phyloP scores from a whole-genome alignment of 176 grass and related monocot genomes.

The Neostapfia colusana region DNA sequence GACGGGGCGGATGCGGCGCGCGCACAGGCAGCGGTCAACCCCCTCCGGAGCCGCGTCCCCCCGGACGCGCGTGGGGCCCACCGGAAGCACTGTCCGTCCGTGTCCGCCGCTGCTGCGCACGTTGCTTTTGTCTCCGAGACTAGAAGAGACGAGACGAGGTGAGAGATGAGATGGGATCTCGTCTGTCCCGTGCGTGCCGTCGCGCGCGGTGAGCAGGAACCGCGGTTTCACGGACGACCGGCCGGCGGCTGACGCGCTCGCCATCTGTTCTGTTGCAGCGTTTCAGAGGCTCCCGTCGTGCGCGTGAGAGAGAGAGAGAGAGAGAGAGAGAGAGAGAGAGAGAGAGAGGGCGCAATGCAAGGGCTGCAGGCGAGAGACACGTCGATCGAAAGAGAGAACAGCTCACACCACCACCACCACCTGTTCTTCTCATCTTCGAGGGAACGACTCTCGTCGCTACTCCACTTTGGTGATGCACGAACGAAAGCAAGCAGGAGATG shows the following conservation, averaged over 20 bases:
- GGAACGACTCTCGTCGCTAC: too few relatives aligned
- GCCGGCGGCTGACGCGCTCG: neutral
- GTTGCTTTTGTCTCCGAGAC: neutral
- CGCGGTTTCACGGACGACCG: constrained; percentile 12
- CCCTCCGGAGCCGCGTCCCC: neutral
- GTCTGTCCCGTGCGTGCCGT: neutral
- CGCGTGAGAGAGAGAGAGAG: too few relatives aligned
- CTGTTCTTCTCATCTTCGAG: too few relatives aligned
- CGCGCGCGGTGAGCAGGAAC: neutral
- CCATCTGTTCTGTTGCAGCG: neutral
- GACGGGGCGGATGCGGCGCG: neutral
- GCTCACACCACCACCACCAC: too few relatives aligned
- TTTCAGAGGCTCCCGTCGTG: too few relatives aligned
- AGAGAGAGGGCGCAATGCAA: too few relatives aligned
- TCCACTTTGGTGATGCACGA: too few relatives aligned
- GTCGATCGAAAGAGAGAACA: too few relatives aligned
- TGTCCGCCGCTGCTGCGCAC: neutral
- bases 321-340: too few relatives aligned
- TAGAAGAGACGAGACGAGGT: too few relatives aligned
- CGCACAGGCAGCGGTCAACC: neutral
- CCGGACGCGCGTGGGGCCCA: constrained; percentile 3
- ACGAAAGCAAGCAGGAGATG: too few relatives aligned
- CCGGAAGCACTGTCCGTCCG: neutral
- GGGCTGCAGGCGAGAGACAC: too few relatives aligned
- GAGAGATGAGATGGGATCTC: neutral